phyloP scores from a whole-genome alignment of 257 asterid genomes.

The Solanum lycopersicoides region DNA sequence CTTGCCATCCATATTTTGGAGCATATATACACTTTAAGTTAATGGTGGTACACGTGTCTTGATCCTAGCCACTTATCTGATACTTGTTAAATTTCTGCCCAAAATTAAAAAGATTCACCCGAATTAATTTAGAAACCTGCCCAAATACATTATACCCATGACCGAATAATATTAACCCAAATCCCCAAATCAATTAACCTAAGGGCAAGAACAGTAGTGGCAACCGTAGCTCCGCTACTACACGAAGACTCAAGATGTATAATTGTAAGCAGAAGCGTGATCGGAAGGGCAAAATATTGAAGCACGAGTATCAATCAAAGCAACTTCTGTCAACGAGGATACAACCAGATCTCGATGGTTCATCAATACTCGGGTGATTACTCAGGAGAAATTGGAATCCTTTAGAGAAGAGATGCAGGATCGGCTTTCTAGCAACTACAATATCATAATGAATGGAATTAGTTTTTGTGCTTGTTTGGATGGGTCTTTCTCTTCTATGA shows the following conservation, averaged over 20 bases:
- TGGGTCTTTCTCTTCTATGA: too few species aligned
- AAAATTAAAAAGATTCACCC: too few species aligned
- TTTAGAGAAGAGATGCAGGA: slow-evolving; percentile 70
- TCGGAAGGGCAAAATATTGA: slow-evolving; percentile 38
- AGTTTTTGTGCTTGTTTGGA: slow-evolving; percentile 13
- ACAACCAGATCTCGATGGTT: slow-evolving; percentile 87
- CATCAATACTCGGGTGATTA: slow-evolving; percentile 71
- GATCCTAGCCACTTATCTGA: too few species aligned
- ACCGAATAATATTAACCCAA: too few species aligned
- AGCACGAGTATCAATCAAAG: slow-evolving; percentile 78
- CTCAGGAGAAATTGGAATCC: slow-evolving; percentile 66
- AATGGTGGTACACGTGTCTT: too few species aligned
- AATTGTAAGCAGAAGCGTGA: slow-evolving; percentile 52
- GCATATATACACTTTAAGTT: too few species aligned
- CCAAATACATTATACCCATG: too few species aligned
- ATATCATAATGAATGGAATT: slow-evolving; percentile 70
- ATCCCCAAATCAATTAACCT: too few species aligned
- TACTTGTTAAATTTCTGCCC: too few species aligned
- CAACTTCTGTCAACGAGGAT: slow-evolving; percentile 77
- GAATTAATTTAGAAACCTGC: too few species aligned
- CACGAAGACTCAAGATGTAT: slow-evolving; percentile 88
- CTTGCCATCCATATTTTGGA: too few species aligned
- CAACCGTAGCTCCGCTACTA: slow-evolving; percentile 79
- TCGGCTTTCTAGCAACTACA: slow-evolving; percentile 73
- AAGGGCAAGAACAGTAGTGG: not conserved